phyloP scores from a whole-genome alignment of 352 stramenopile species.

The Globisporangium abappressorium region DNA sequence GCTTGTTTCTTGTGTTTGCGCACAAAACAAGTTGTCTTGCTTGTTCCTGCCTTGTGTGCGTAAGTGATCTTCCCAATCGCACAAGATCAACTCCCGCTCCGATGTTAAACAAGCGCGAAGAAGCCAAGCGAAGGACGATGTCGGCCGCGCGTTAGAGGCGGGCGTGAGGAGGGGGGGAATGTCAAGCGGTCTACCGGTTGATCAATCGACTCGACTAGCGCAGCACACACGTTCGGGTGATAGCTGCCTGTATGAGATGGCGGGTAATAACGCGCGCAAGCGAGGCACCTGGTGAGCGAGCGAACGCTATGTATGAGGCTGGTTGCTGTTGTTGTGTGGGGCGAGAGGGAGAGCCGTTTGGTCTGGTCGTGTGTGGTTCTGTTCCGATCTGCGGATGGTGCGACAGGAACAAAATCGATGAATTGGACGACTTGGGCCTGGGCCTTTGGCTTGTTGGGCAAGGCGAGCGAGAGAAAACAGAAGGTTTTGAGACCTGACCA shows the following conservation, averaged over 20 bases:
- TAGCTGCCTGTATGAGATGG: not conserved
- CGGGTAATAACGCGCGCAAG: not conserved
- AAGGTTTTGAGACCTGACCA: not conserved
- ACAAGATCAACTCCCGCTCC: not conserved
- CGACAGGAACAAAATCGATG: constrained; percentile 35
- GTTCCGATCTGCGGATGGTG: constrained; percentile 31
- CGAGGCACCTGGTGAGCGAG: not conserved
- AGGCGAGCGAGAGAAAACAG: constrained; percentile 8
- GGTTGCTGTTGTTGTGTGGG: not conserved
- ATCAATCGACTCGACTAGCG: not conserved
- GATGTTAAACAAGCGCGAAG: not conserved
- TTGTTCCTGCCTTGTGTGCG: not conserved
- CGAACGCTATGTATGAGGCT: not conserved
- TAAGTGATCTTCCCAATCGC: not conserved
- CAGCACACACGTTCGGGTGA: not conserved
- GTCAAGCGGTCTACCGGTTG: not conserved
- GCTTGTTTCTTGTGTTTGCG: not conserved
- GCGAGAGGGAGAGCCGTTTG: not conserved
- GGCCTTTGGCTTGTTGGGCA: not conserved
- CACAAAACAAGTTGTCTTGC: not conserved
- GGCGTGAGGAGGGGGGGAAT: not conserved
- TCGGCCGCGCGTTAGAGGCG: not conserved
- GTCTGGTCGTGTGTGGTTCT: constrained; percentile 7
- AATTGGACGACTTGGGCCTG: constrained; percentile 26
- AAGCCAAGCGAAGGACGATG: constrained; percentile 4